Evolutionary conservation across 2,329 filamentous ascomycete species (phyloP).

Genomic region (Colletotrichum camelliae): DNA sequence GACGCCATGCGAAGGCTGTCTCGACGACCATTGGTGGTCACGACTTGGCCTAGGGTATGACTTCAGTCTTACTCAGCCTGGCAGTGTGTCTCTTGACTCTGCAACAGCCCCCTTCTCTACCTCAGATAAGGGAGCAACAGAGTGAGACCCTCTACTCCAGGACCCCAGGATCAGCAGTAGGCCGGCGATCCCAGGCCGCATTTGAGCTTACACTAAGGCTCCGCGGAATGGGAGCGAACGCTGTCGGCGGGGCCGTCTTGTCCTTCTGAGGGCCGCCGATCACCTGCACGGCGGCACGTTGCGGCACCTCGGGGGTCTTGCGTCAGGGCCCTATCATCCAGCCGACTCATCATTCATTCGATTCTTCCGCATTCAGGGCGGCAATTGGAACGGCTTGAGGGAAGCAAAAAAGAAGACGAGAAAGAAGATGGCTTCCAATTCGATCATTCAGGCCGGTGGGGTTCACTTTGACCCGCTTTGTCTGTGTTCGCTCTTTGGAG

Average conservation of each 20-base stretch:
- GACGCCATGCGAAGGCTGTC: background rate
- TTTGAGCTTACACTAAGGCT: background rate
- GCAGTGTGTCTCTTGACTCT: background rate
- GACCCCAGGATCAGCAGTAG: background rate
- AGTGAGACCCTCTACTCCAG: background rate
- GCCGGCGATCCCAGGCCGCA: background rate
- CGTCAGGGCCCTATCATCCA: background rate
- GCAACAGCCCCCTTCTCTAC: background rate
- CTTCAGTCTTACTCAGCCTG: background rate
- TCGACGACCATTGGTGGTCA: background rate
- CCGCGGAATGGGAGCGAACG: background rate
- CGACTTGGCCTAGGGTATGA: background rate
- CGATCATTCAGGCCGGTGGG: background rate
- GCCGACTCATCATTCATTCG: background rate
- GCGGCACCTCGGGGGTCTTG: background rate
- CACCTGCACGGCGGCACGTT: background rate
- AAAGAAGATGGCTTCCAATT: background rate
- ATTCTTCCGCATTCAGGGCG: background rate
- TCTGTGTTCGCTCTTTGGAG: background rate
- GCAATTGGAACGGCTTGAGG: background rate
- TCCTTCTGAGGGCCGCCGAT: background rate
- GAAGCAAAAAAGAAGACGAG: background rate
- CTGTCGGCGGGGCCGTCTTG: background rate
- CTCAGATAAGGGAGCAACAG: background rate
- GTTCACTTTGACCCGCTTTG: background rate